Evolutionary conservation across 2,329 filamentous ascomycete genomes (phyloP).

Genomic region (Verticillium nonalfalfae): DNA sequence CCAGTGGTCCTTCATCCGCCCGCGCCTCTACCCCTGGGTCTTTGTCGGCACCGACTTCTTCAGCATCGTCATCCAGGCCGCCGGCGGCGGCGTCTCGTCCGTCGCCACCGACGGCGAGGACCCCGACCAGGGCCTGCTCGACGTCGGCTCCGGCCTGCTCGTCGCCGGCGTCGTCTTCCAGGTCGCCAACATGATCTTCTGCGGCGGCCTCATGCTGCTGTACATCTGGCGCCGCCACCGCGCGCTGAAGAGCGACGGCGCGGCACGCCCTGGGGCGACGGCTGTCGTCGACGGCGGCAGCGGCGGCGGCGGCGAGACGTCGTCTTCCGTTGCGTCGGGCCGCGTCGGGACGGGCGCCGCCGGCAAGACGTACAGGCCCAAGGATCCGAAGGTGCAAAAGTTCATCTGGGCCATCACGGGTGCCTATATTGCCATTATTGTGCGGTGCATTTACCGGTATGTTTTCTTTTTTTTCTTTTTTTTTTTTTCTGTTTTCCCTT

Average conservation of each 20-base stretch:
- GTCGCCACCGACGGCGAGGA: slow-evolving; percentile 7
- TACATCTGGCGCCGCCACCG: slow-evolving; percentile 6
- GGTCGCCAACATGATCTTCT: slow-evolving; percentile 16
- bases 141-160: slow-evolving; percentile 8
- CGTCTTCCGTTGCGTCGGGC: not conserved
- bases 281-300: not conserved
- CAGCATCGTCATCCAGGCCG: slow-evolving; percentile 20
- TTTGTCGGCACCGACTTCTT: slow-evolving; percentile 40
- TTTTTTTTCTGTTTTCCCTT: too few species aligned
- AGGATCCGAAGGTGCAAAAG: slow-evolving; percentile 4
- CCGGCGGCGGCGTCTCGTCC: slow-evolving; percentile 14
- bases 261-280: not conserved
- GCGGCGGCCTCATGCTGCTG: slow-evolving; percentile 14
- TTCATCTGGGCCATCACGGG: slow-evolving; percentile 6
- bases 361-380: not conserved
- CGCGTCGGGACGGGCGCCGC: not conserved
- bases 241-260: not conserved
- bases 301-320: not conserved
- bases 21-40: slow-evolving; percentile 36
- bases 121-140: not conserved
- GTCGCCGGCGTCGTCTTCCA: slow-evolving; percentile 16
- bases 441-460: slow-evolving; percentile 12
- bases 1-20: slow-evolving; percentile 28
- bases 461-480: not conserved
- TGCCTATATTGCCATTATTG: slow-evolving; percentile 8